These are phyloP conservation scores for Colletotrichum sp. DNA, from an alignment of 2,329 filamentous ascomycete genomes.

Conservation along the genomic window DNA sequence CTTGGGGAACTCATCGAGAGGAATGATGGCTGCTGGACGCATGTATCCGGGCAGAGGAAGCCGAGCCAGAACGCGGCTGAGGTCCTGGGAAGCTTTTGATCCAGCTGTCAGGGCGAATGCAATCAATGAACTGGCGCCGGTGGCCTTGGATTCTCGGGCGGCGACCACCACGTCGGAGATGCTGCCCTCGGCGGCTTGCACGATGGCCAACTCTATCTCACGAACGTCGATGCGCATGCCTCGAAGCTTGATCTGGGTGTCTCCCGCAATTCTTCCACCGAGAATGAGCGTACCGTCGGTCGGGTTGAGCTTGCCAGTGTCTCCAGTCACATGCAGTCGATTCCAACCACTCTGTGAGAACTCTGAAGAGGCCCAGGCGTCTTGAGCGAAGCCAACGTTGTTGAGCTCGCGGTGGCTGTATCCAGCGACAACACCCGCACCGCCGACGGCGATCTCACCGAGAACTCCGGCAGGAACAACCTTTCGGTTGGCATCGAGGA, in stretches of 20 bases:
- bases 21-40: slow-evolving; percentile 31
- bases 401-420: slow-evolving; percentile 32
- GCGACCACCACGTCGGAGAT: slow-evolving; percentile 25
- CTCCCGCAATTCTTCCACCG: slow-evolving; percentile 40
- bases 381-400: background rate
- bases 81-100: background rate
- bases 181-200: slow-evolving; percentile 17
- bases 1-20: slow-evolving; percentile 32
- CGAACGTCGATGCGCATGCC: slow-evolving; percentile 42
- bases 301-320: background rate
- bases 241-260: slow-evolving; percentile 40
- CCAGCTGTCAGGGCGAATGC: background rate
- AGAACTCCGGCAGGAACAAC: slow-evolving; percentile 41
- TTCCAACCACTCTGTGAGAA: background rate
- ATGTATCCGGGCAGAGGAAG: slow-evolving; percentile 31
- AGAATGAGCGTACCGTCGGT: slow-evolving; percentile 5
- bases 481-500: slow-evolving; percentile 40
- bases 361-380: background rate
- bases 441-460: slow-evolving; percentile 37
- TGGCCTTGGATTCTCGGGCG: slow-evolving; percentile 7
- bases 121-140: background rate
- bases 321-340: background rate
- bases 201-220: slow-evolving; percentile 36
- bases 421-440: slow-evolving; percentile 32
- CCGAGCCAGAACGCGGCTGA: background rate